Evolutionary conservation across 805 yeast genomes (phyloP).

Genomic region (Candida corydali): DNA sequence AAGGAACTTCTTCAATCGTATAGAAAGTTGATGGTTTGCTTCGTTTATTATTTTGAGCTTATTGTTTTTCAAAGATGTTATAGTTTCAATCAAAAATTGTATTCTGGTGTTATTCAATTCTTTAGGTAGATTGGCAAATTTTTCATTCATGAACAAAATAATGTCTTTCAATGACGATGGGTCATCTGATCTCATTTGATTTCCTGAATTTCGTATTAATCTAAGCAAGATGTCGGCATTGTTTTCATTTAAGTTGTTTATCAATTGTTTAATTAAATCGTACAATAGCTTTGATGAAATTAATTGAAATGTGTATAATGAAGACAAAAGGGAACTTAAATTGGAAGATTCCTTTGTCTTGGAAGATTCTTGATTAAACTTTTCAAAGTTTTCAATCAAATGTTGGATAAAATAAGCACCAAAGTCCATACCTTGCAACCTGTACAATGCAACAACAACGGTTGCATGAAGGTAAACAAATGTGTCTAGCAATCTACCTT

Average conservation of each 20-base stretch:
- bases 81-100: slow-evolving; percentile 78
- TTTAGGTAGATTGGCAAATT: slow-evolving; percentile 35
- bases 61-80: slow-evolving; percentile 82
- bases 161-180: slow-evolving; percentile 82
- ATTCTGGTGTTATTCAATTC: slow-evolving; percentile 54
- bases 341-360: slow-evolving; percentile 54
- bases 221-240: slow-evolving; percentile 76
- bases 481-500: slow-evolving; percentile 68
- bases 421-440: slow-evolving; percentile 79
- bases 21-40: slow-evolving; percentile 46
- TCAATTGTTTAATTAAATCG: slow-evolving; percentile 61
- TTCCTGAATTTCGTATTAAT: slow-evolving; percentile 72
- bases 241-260: slow-evolving; percentile 55
- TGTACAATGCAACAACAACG: slow-evolving; percentile 67
- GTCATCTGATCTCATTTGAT: slow-evolving; percentile 85
- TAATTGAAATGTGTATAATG: slow-evolving; percentile 73
- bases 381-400: slow-evolving; percentile 66
- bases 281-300: slow-evolving; percentile 72
- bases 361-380: slow-evolving; percentile 24
- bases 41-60: slow-evolving; percentile 58
- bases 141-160: slow-evolving; percentile 51
- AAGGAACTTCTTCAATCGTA: slow-evolving; percentile 60
- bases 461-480: slow-evolving; percentile 79
- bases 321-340: slow-evolving; percentile 67
- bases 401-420: slow-evolving; percentile 85